Base-by-base conservation (phyloP, 768 basidiomycete genomes). In the Panellus pusillus region DNA sequence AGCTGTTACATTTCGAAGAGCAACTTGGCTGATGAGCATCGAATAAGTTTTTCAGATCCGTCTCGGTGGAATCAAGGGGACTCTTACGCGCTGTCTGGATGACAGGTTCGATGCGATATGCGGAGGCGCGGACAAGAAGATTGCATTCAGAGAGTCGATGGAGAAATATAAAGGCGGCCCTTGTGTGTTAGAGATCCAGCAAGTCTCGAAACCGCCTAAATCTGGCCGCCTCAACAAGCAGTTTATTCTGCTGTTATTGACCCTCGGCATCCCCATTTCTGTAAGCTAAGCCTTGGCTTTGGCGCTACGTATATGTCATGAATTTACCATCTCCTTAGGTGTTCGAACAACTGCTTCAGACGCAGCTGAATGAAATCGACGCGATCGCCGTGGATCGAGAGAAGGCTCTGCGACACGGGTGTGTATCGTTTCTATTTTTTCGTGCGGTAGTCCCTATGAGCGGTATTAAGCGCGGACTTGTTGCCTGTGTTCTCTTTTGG, bases 401-500 rank as follows among this genome's bases (percentile, higher is more conserved):
- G 41, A 52, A 52, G 41, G 61, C 61, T 9, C 41, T 62, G 2
- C 47, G 89, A 54, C 83, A 93, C 65, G 93, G 91, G 91, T 91
- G 54, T 9, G 81, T 58, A 14, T 19, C 18, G n/a, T 63, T n/a
- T 19, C n/a, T 27, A 44, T 42, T 36, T 45, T 39, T 28, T 54
- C 13, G 45, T 37, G 20, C 51, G 54, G 40, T 31, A 43, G 19
- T 27, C 32, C 47, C 50, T 56, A 47, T 52, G 44, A 29, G 6
- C 24, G 24, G 42, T 35, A 13, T 48, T 44, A 13, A 94, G 93
- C 49, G 97, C 97, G 36, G 93, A 95, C 64, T 77, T 99, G 12
- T 97, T 99, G 0, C 97, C 97, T 0, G 95, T 98, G 3, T 98
- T 99, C 66, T 95, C 93, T 6, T 99, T 99, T 63, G 97, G 97